A percentile compares a stretch with the other conserved stretches of the same genome.
phyloP scores from a whole-genome alignment of 306 rosid species.

The Oxytropis ochrocephala region DNA sequence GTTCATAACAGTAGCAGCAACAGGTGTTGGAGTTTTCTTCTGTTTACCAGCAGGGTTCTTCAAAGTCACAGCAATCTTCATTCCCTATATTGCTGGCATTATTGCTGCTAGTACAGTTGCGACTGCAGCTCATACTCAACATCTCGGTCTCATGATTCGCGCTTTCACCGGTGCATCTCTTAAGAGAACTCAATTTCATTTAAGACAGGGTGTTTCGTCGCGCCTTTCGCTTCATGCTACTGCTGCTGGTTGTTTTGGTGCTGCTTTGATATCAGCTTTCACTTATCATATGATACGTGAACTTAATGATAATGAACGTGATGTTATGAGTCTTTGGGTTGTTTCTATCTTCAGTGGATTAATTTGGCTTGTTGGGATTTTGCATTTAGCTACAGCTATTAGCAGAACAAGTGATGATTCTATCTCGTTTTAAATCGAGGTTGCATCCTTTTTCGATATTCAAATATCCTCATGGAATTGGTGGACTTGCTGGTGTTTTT shows the following conservation, averaged over 20 bases:
- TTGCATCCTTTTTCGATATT: constrained; percentile 39
- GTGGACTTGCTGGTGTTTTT: constrained; percentile 43
- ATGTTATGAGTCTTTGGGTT: constrained; percentile 60
- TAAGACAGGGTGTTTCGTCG: constrained; percentile 39
- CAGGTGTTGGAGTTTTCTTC: constrained; percentile 54
- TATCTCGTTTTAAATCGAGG: constrained; percentile 24
- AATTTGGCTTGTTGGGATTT: constrained; percentile 58
- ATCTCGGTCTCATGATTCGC: constrained; percentile 64
- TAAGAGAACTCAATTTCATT: constrained; percentile 26
- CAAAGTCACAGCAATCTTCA: constrained; percentile 50
- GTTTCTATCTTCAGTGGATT: constrained; percentile 88
- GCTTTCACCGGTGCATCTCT: constrained; percentile 40
- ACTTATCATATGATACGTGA: constrained; percentile 68
- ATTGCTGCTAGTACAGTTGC: constrained; percentile 54
- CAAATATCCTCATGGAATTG: constrained; percentile 64
- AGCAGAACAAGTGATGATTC: constrained; percentile 26
- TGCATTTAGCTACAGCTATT: constrained; percentile 40
- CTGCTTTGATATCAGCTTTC: constrained; percentile 62
- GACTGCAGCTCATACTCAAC: constrained; percentile 71
- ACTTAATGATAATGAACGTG: not conserved
- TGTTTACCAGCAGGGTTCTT: constrained; percentile 75
- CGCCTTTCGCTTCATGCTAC: constrained; percentile 55
- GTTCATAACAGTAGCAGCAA: constrained; percentile 40
- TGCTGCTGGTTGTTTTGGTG: constrained; percentile 42
- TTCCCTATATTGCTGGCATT: constrained; percentile 57